Evolutionary conservation across 2,329 filamentous ascomycete species (phyloP).

Genomic region (Hypoxylon sp.): DNA sequence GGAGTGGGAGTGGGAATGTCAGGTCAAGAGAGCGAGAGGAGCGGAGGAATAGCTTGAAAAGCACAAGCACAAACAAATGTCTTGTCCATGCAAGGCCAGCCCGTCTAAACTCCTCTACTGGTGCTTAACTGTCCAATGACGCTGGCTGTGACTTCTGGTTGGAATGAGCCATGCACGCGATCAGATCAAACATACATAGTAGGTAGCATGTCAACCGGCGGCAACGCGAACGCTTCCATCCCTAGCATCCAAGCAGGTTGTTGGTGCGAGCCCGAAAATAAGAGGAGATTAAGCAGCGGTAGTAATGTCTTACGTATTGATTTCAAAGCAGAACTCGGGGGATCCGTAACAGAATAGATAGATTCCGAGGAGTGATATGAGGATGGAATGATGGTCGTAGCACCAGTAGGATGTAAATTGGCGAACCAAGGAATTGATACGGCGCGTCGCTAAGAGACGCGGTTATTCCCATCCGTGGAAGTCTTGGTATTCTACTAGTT

Average conservation of each 20-base stretch:
- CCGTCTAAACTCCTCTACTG: slow-evolving; percentile 33
- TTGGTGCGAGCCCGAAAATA: slow-evolving; percentile 25
- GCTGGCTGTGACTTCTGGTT: slow-evolving; percentile 25
- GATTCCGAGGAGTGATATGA: slow-evolving; percentile 6
- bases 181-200: slow-evolving; percentile 38
- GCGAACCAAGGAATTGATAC: background rate
- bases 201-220: slow-evolving; percentile 22
- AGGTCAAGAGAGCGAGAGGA: slow-evolving; percentile 15
- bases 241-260: slow-evolving; percentile 30
- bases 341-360: slow-evolving; percentile 24
- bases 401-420: slow-evolving; percentile 10
- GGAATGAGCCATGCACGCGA: slow-evolving; percentile 40
- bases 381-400: background rate
- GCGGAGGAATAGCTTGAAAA: slow-evolving; percentile 24
- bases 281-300: slow-evolving; percentile 13
- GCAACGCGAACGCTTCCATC: slow-evolving; percentile 34
- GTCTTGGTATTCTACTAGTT: background rate
- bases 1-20: slow-evolving; percentile 5
- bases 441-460: background rate
- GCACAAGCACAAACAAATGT: slow-evolving; percentile 38
- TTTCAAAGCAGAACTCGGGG: slow-evolving; percentile 25
- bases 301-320: slow-evolving; percentile 37
- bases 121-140: slow-evolving; percentile 36
- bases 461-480: background rate
- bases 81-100: slow-evolving; percentile 39